These are phyloP conservation scores for Remersonia thermophila DNA, from an alignment of 2,329 filamentous ascomycete species.

Conservation along the genomic window DNA sequence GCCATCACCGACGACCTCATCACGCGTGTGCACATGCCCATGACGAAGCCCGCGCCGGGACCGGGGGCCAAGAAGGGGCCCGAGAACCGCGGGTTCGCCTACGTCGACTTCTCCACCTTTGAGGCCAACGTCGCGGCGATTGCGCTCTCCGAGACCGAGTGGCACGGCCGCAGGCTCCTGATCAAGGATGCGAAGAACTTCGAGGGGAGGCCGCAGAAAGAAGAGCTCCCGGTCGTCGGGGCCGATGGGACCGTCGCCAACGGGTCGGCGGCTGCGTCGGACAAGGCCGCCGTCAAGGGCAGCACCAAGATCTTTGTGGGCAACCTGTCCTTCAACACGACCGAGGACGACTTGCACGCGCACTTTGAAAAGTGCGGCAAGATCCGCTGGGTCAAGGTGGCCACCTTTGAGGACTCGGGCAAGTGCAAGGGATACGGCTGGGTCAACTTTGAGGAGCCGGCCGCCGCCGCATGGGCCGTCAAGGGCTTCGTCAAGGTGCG, in stretches of 20 bases:
- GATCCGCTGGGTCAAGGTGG: slow-evolving; percentile 73
- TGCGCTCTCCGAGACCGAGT: slow-evolving; percentile 70
- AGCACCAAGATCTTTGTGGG: slow-evolving; percentile 78
- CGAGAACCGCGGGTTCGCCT: slow-evolving; percentile 88
- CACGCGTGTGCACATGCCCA: slow-evolving; percentile 73
- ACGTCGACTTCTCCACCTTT: slow-evolving; percentile 75
- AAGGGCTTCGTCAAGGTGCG: slow-evolving; percentile 67
- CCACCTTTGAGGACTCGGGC: slow-evolving; percentile 89
- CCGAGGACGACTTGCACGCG: slow-evolving; percentile 64
- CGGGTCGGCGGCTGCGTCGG: slow-evolving; percentile 15
- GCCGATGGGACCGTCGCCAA: slow-evolving; percentile 23
- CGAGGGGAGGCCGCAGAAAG: slow-evolving; percentile 71
- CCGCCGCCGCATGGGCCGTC: slow-evolving; percentile 63
- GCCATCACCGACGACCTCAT: slow-evolving; percentile 57
- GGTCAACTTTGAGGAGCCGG: slow-evolving; percentile 76
- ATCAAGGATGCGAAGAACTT: slow-evolving; percentile 91
- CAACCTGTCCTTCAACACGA: slow-evolving; percentile 73
- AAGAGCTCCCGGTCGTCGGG: slow-evolving; percentile 13
- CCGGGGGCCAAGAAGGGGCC: slow-evolving; percentile 29
- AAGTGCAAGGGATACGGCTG: slow-evolving; percentile 98
- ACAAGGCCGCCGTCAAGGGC: slow-evolving; percentile 21
- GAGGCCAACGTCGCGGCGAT: slow-evolving; percentile 65
- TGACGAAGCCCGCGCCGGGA: slow-evolving; percentile 28
- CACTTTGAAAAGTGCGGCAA: slow-evolving; percentile 80
- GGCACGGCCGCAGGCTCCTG: slow-evolving; percentile 65